phyloP scores from a whole-genome alignment of 331 rosid species.

The Malus hybrid region DNA sequence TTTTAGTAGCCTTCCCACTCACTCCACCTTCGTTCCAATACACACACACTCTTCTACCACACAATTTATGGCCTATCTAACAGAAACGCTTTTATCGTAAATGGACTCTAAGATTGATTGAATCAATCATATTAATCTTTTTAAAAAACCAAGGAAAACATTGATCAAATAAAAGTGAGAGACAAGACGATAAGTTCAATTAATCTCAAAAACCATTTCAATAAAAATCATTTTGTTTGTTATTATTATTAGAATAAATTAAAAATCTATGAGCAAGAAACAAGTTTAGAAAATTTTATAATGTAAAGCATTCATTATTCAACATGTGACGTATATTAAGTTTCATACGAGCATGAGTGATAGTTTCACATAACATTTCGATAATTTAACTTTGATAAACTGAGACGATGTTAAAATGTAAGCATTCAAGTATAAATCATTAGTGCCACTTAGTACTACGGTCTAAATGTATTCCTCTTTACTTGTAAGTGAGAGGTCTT shows the following conservation, averaged over 20 bases:
- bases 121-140: not conserved
- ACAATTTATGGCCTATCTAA: not conserved
- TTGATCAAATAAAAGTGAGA: not conserved
- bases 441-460: too few species aligned
- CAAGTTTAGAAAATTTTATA: too few species aligned
- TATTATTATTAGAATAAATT: not conserved
- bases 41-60: not conserved
- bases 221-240: too few species aligned
- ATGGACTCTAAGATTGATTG: not conserved
- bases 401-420: not conserved
- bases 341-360: not conserved
- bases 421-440: not conserved
- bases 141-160: not conserved
- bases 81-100: not conserved
- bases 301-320: too few species aligned
- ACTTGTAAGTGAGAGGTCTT: not conserved
- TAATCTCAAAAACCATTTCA: too few species aligned
- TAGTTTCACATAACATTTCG: not conserved
- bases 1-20: not conserved
- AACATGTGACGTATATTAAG: too few species aligned
- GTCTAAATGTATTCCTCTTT: too few species aligned
- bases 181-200: too few species aligned
- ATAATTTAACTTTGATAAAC: not conserved
- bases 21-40: too few species aligned
- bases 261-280: too few species aligned